Percentiles rank a stretch among this genome's conserved stretches.
These are phyloP conservation scores for Botrytis elliptica DNA, from an alignment of 2,329 filamentous ascomycete species.

Conservation along the genomic window DNA sequence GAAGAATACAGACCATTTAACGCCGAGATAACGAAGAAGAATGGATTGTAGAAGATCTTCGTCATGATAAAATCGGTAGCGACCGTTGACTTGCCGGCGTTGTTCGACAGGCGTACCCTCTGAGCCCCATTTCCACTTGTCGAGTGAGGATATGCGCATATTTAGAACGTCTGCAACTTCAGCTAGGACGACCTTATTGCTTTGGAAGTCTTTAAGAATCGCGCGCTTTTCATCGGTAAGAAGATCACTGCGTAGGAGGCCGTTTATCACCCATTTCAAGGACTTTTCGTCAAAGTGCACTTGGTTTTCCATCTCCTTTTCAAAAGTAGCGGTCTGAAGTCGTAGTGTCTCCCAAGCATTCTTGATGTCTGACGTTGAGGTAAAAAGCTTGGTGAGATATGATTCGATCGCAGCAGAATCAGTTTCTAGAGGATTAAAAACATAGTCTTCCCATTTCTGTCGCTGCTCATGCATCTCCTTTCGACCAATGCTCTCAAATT, in stretches of 20 bases:
- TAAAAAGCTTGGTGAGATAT: constrained; percentile 54
- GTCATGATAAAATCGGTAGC: constrained; percentile 59
- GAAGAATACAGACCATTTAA: constrained; percentile 49
- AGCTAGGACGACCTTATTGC: constrained; percentile 48
- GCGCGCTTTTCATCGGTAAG: constrained; percentile 51
- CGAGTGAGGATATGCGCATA: constrained; percentile 51
- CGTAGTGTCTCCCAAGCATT: constrained; percentile 45
- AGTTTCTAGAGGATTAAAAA: constrained; percentile 49
- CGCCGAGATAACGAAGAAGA: constrained; percentile 53
- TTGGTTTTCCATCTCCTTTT: constrained; percentile 23
- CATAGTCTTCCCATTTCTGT: constrained; percentile 52
- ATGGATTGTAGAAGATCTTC: constrained; percentile 56
- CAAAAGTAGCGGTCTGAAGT: constrained; percentile 42
- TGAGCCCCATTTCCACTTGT: constrained; percentile 51
- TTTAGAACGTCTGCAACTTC: constrained; percentile 58
- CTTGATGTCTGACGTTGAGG: constrained; percentile 40
- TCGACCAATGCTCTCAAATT: constrained; percentile 50
- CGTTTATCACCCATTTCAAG: constrained; percentile 47
- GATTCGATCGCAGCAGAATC: constrained; percentile 46
- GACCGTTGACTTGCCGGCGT: constrained; percentile 54
- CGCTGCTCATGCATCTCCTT: constrained; percentile 55
- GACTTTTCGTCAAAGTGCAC: constrained; percentile 43
- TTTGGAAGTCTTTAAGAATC: constrained; percentile 50
- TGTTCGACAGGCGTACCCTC: constrained; percentile 48
- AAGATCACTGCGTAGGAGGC: constrained; percentile 51